Evolutionary conservation across 2,329 filamentous ascomycete genomes (phyloP).

Genomic region (Byssoonygena ceratinophila): DNA sequence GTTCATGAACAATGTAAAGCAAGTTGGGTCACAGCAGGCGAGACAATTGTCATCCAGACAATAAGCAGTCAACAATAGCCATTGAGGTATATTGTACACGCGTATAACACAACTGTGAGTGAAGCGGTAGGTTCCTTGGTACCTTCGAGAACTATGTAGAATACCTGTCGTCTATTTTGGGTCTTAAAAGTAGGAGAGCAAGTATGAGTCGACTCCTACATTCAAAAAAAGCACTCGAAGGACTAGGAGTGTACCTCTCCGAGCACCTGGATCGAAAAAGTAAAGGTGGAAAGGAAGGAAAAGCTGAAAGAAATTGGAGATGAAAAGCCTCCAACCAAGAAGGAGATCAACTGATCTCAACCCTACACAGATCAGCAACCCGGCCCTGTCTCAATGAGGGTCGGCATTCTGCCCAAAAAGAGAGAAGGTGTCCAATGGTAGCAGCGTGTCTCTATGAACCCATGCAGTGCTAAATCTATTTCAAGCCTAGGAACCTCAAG

Average conservation of each 20-base stretch:
- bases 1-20: neutral
- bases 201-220: neutral
- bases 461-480: neutral
- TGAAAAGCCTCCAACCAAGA: neutral
- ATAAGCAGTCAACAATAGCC: neutral
- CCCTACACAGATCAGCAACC: neutral
- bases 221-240: neutral
- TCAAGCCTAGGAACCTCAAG: neutral
- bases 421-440: slow-evolving; percentile 6
- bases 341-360: neutral
- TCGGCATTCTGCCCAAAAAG: neutral
- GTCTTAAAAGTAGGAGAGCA: neutral
- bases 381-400: neutral
- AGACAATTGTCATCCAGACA: neutral
- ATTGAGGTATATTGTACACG: neutral
- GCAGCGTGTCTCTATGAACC: neutral
- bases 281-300: neutral
- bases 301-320: neutral
- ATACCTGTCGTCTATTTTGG: neutral
- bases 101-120: neutral
- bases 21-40: neutral
- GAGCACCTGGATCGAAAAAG: neutral
- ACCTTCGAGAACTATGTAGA: neutral
- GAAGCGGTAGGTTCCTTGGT: neutral
- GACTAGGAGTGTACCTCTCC: neutral